phyloP scores from a whole-genome alignment of 176 grass and related monocot genomes.

The Oryza punctata region DNA sequence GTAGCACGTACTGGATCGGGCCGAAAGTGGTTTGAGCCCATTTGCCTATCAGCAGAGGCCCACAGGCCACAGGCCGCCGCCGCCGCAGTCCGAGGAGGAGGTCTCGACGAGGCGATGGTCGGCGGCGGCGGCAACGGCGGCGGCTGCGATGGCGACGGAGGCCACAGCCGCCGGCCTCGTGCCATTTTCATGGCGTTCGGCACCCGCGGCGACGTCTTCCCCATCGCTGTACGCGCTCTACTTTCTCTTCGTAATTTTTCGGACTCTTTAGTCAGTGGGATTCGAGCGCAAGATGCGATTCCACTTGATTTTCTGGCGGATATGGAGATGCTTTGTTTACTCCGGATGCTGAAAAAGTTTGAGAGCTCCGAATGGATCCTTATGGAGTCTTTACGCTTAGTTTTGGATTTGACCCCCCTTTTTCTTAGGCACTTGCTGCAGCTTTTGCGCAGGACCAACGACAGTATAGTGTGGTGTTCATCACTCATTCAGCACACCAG shows the following conservation, averaged over 20 bases:
- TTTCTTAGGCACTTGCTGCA: constrained; percentile 60
- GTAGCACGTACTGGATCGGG: background rate
- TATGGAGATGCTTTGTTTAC: background rate
- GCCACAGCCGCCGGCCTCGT: constrained; percentile 41
- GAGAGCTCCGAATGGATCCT: background rate
- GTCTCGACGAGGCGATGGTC: constrained; percentile 34
- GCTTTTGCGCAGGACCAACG: constrained; percentile 68
- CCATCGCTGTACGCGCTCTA: constrained; percentile 59
- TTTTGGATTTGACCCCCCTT: background rate
- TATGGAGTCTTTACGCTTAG: background rate
- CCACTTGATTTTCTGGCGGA: constrained; percentile 7
- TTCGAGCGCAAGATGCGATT: constrained; percentile 14
- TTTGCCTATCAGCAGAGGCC: background rate
- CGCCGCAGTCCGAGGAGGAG: background rate
- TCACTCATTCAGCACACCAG: constrained; percentile 81
- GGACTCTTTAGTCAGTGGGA: background rate
- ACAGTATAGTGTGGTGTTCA: constrained; percentile 67
- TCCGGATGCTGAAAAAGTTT: background rate
- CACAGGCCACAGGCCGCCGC: background rate
- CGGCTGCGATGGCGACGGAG: too few relatives aligned
- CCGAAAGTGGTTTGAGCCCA: background rate
- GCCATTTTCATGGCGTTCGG: constrained; percentile 93
- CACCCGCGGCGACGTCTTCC: constrained; percentile 84
- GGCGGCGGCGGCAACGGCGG: too few relatives aligned
- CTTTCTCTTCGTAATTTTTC: background rate